Base-by-base conservation (phyloP, 2,329 filamentous ascomycete species). In the Aureobasidium sp. region DNA sequence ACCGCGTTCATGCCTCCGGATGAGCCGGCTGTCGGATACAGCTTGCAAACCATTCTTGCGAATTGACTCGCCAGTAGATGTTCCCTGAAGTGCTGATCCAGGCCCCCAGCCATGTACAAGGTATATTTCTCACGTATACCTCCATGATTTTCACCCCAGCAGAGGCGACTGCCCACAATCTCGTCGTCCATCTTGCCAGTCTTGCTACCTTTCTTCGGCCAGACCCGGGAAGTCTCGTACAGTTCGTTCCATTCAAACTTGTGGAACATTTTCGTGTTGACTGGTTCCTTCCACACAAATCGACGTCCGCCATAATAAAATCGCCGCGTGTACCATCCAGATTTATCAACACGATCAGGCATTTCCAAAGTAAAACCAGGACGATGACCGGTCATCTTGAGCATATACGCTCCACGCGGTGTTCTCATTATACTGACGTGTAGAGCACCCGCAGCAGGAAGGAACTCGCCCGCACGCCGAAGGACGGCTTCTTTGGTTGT, bases 11-110 rank as follows among this genome's bases (percentile, higher is more conserved):
- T 23, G 20, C 45, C 45, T 7, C n/a, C 45, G 11, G 20, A n/a
- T 48, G 45, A 13, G 13, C 13, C 13, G 33, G 33, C 7, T 36
- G 33, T 36, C 33, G 33, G 33, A 36, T 36, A 36, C 7, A 23
- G 43, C n/a, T 9, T 25, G 23, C 45, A 48, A 3, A 48, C 3
- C 23, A 48, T 25, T 15, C 50, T 36, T 8, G 50, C 16, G 4
- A 54, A 7, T 31, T 54, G 50, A 38, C 50, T 54, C 18, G 50
- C 50, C 20, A 54, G 50, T 16, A 54, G 29, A 40, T 54, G 50
- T 15, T 54, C 50, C 11, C 50, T 33, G 33, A 54, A 54, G n/a
- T 54, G 25, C 16, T 54, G 50, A 38, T 54, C 50, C 31, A 54
- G 4, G 15, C 50, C 50, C 36, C 50, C 50, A 13, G 50, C 50